Evolutionary conservation across 352 stramenopile genomes (phyloP).

Genomic region (Globisporangium lucens): DNA sequence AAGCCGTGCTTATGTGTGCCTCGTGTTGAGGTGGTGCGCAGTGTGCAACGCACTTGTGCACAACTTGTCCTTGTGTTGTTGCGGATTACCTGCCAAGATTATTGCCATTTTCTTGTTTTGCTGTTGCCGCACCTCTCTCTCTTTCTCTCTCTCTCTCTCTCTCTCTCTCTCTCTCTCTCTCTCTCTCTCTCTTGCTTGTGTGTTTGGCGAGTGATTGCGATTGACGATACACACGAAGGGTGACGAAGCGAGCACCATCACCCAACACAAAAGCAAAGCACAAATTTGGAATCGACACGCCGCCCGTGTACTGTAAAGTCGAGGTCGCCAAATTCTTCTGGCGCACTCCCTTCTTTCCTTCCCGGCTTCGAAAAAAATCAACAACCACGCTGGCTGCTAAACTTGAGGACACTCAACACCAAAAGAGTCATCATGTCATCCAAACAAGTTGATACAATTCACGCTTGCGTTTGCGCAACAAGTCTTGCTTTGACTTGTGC

Average conservation of each 20-base stretch:
- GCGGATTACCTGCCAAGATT: not conserved
- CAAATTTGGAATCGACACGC: slow-evolving; percentile 1
- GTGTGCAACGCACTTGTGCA: not conserved
- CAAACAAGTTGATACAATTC: not conserved
- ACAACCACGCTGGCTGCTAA: not conserved
- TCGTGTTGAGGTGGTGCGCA: not conserved
- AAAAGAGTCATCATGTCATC: not conserved
- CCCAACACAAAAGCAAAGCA: not conserved
- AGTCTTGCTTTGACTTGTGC: not conserved
- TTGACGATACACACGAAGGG: slow-evolving; percentile 7
- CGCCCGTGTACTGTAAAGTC: slow-evolving; percentile 1
- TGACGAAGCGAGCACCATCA: slow-evolving; percentile 4
- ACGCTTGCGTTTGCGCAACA: not conserved
- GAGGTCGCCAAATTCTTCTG: slow-evolving; percentile 1
- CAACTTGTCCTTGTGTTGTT: not conserved
- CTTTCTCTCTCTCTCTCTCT: not conserved
- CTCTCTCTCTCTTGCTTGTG: not conserved
- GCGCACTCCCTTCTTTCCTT: not conserved
- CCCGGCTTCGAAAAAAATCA: slow-evolving; percentile 2
- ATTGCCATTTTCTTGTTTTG: not conserved
- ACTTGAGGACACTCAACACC: not conserved
- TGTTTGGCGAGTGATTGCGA: not conserved
- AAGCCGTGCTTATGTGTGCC: not conserved
- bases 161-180: not conserved
- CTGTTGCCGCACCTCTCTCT: not conserved